Evolutionary conservation across 2,329 filamentous ascomycete species (phyloP).

Genomic region (Neofusicoccum sp.): DNA sequence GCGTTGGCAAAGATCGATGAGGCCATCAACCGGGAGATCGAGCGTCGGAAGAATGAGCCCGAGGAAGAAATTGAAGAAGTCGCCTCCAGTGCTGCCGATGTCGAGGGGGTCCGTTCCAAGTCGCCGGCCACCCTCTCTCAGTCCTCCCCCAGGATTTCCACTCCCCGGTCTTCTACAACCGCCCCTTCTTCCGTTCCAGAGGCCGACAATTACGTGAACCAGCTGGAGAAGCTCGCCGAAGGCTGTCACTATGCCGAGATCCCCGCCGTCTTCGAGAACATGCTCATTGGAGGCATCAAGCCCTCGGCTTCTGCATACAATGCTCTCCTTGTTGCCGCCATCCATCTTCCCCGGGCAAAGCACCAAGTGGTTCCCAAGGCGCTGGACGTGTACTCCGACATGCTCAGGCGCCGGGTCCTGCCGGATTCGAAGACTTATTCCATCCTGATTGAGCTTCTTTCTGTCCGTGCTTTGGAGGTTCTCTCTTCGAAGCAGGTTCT

Average conservation of each 20-base stretch:
- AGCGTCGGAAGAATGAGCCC: slow-evolving; percentile 58
- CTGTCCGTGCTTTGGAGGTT: slow-evolving; percentile 78
- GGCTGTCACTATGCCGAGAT: slow-evolving; percentile 81
- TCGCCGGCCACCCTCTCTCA: slow-evolving; percentile 37
- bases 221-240: slow-evolving; percentile 73
- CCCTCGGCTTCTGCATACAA: slow-evolving; percentile 91
- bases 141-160: slow-evolving; percentile 32
- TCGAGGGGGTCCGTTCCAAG: slow-evolving; percentile 35
- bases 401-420: slow-evolving; percentile 81
- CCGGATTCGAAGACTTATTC: slow-evolving; percentile 87
- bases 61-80: slow-evolving; percentile 40
- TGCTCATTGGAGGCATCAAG: slow-evolving; percentile 79
- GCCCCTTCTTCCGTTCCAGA: slow-evolving; percentile 65
- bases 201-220: slow-evolving; percentile 73
- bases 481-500: slow-evolving; percentile 70
- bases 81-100: slow-evolving; percentile 34
- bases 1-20: slow-evolving; percentile 83
- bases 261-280: slow-evolving; percentile 84
- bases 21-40: slow-evolving; percentile 77
- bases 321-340: slow-evolving; percentile 80
- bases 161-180: slow-evolving; percentile 39
- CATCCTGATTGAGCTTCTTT: slow-evolving; percentile 80
- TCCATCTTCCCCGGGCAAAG: slow-evolving; percentile 76
- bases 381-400: slow-evolving; percentile 93
- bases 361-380: slow-evolving; percentile 88